Base-by-base conservation (phyloP, 2,329 filamentous ascomycete genomes). In the Aureobasidium sp. region DNA sequence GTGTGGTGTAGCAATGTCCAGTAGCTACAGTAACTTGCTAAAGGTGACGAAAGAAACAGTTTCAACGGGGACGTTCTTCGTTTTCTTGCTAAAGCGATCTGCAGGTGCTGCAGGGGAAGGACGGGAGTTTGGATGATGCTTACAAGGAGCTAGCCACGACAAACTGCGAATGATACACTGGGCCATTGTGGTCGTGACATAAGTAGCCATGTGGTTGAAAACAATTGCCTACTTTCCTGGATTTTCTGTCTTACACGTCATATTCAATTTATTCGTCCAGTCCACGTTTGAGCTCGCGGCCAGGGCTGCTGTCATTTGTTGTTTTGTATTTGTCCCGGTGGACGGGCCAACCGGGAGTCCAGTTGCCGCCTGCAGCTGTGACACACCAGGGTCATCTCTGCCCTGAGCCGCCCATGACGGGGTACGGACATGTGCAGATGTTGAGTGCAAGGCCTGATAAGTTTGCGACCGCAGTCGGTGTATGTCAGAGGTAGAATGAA, bases 91-190 rank as follows among this genome's bases (percentile, higher is more conserved):
- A 12, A n/a, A 17, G n/a, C 17, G 57, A 60, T 60, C 44, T 41
- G 46, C 46, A 47, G n/a, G 26, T 29, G 57, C 32, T 60, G 57
- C 57, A 60, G 57, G 34, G 36, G 37, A 59, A 34, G 55, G 20
- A 20, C 20, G 20, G 20, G 27, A 48, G 44, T 27, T 34, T 51
- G 57, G 37, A 60, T 50, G 44, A 50, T 60, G 57, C 57, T 60
- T 60, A 60, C 57, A 50, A 50, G 46, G 46, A 51, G 34, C 57
- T 60, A 41, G 57, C 44, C 39, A 51, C 44, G 46, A 60, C 34
- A 60, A 17, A 42, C 36, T 60, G 46, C 57, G 41, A 26, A 50
- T 12, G 34, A 60, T 50, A 20, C 57, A 46, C 29, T 51, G 57
- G 17, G 26, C 27, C 57, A 60, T 60, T 32, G 26, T 51, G 26